Evolutionary conservation across 2,329 filamentous ascomycete species (phyloP).

Genomic region (Leptographium lundbergii): DNA sequence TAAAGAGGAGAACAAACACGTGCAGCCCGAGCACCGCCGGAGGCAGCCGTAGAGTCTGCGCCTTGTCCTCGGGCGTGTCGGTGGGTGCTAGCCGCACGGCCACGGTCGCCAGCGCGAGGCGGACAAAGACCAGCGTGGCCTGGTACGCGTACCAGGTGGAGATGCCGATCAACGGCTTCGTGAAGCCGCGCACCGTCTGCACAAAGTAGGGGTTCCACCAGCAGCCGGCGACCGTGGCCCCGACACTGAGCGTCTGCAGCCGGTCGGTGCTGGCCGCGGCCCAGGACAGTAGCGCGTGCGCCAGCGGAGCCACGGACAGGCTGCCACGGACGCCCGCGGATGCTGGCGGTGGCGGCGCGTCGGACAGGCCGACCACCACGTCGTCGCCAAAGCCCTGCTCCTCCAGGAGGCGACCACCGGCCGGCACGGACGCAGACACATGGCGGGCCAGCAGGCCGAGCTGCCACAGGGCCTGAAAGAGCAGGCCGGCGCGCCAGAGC

Average conservation of each 20-base stretch:
- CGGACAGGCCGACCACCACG: slow-evolving; percentile 16
- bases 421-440: not conserved
- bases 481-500: slow-evolving; percentile 35
- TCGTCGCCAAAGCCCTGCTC: slow-evolving; percentile 10
- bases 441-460: slow-evolving; percentile 1
- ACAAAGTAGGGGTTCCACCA: slow-evolving; percentile 61
- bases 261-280: slow-evolving; percentile 11
- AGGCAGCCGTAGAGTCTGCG: slow-evolving; percentile 9
- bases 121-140: slow-evolving; percentile 40
- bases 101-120: slow-evolving; percentile 32
- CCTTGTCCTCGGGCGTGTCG: not conserved
- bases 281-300: slow-evolving; percentile 10
- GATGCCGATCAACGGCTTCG: slow-evolving; percentile 45
- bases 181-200: slow-evolving; percentile 46
- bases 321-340: too few relatives aligned
- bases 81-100: slow-evolving; percentile 21
- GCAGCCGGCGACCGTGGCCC: slow-evolving; percentile 23
- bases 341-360: slow-evolving; percentile 7
- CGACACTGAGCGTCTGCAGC: slow-evolving; percentile 7
- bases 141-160: slow-evolving; percentile 56
- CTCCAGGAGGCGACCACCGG: not conserved
- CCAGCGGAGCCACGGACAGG: not conserved
- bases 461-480: slow-evolving; percentile 40
- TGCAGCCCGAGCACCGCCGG: slow-evolving; percentile 37
- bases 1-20: slow-evolving; percentile 37